These are phyloP conservation scores for Penicillium sp. DNA, from an alignment of 2,329 filamentous ascomycete genomes.

Conservation along the genomic window DNA sequence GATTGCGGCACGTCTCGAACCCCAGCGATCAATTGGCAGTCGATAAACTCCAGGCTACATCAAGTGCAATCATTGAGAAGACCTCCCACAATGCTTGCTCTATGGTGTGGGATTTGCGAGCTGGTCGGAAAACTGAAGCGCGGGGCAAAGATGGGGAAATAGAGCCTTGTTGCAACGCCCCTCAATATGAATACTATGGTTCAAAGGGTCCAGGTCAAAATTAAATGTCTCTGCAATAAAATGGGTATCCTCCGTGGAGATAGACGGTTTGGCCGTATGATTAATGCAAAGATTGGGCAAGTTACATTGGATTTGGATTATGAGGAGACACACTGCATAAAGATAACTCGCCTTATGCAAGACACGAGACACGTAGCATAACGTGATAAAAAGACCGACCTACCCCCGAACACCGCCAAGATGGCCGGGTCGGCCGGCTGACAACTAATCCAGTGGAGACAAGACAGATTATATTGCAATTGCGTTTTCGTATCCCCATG, in stretches of 20 bases:
- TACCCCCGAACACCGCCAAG: not conserved
- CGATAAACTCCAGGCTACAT: constrained; percentile 10
- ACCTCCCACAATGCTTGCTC: constrained; percentile 15
- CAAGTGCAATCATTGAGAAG: constrained; percentile 14
- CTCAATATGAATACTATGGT: constrained; percentile 11
- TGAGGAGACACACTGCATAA: not conserved
- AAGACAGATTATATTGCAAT: not conserved
- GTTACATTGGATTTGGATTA: not conserved
- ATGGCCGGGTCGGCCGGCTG: not conserved
- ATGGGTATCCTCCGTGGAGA: not conserved
- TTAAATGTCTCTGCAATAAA: not conserved
- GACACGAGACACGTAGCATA: not conserved
- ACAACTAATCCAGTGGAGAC: not conserved
- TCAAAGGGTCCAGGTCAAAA: not conserved
- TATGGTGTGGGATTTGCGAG: constrained; percentile 19
- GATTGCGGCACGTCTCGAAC: constrained; percentile 5
- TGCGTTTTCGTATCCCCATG: not conserved
- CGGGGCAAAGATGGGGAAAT: constrained; percentile 8
- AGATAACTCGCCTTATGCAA: not conserved
- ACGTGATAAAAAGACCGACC: not conserved
- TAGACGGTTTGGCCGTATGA: not conserved
- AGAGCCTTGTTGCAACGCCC: constrained; percentile 6
- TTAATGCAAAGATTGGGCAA: not conserved
- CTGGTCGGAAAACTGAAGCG: constrained; percentile 18
- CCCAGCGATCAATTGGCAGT: constrained; percentile 10